These are phyloP conservation scores for Gnaphalium uliginosum DNA, from an alignment of 129 eudicot genomes.

Conservation along the genomic window DNA sequence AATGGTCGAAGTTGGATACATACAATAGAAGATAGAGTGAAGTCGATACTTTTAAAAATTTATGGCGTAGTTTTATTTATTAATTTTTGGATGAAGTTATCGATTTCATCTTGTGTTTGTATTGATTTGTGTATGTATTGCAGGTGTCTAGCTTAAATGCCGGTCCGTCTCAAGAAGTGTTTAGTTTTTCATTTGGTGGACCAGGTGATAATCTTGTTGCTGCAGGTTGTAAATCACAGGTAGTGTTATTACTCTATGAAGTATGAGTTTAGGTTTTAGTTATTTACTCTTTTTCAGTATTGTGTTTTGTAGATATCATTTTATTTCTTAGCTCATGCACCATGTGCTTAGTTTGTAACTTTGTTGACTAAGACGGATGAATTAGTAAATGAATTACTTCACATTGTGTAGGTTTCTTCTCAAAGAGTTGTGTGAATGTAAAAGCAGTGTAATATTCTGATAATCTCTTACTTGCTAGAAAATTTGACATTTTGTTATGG, in stretches of 20 bases:
- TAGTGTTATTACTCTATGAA: slow-evolving; percentile 20
- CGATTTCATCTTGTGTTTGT: not conserved
- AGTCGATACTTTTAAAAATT: not conserved
- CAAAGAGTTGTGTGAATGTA: not conserved
- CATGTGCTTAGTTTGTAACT: no score
- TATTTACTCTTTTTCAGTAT: not conserved
- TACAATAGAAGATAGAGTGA: not conserved
- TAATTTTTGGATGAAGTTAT: not conserved
- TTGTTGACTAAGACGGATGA: not conserved
- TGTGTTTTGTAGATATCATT: not conserved
- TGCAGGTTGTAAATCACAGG: slow-evolving; percentile 95
- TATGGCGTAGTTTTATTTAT: not conserved
- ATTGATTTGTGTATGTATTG: slow-evolving; percentile 23
- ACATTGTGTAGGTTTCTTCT: not conserved
- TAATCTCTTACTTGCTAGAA: not conserved
- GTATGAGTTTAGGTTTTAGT: not conserved
- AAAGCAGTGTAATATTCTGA: no score
- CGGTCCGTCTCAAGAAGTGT: slow-evolving; percentile 76
- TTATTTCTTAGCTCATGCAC: not conserved
- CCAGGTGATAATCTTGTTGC: slow-evolving; percentile 75
- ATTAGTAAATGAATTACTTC: not conserved
- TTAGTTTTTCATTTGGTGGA: slow-evolving; percentile 91
- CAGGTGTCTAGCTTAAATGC: slow-evolving; percentile 77
- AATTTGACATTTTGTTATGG: not conserved
- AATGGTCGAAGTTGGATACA: not conserved